A percentile compares a stretch with the other conserved stretches of the same genome.
Conservation (phyloP, 495 filamentous ascomycete genomes). For the Astrothelium subdiscretum region DNA sequence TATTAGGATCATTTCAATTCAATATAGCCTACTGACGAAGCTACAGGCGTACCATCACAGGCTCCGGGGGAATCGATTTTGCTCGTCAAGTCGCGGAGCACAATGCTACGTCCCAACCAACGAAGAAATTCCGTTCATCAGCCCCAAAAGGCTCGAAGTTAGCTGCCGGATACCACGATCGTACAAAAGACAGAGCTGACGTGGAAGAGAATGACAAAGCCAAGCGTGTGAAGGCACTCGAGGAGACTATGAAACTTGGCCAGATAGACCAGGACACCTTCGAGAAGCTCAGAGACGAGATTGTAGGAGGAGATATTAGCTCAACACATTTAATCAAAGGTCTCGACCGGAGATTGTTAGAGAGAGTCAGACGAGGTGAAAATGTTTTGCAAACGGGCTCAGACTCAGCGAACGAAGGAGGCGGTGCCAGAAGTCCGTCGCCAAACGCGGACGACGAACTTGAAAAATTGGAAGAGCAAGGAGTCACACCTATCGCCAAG, state of each 20-base stretch:
- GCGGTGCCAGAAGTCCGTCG: conserved; percentile 2
- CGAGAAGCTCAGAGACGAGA: conserved; percentile 57
- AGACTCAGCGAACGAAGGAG: neutral
- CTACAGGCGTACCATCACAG: conserved; percentile 53
- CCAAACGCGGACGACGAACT: conserved; percentile 69
- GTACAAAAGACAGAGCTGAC: conserved; percentile 45
- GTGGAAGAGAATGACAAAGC: conserved; percentile 54
- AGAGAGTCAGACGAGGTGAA: conserved; percentile 46
- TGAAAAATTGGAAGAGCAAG: conserved; percentile 57
- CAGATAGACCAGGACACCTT: conserved; percentile 70
- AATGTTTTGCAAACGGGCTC: conserved; percentile 20
- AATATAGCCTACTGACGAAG: neutral
- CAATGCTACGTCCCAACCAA: conserved; percentile 39
- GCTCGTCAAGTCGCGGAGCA: conserved; percentile 76
- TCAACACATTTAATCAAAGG: conserved; percentile 87
- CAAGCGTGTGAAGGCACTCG: conserved; percentile 59
- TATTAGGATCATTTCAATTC: neutral
- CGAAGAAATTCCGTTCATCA: conserved; percentile 65
- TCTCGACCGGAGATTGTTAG: conserved; percentile 71
- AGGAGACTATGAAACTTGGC: conserved; percentile 69
- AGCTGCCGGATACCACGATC: conserved; percentile 72
- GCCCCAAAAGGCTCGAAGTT: conserved; percentile 77
- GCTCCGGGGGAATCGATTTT: conserved; percentile 52
- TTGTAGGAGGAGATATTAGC: conserved; percentile 68
- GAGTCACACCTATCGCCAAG: conserved; percentile 42